Evolutionary conservation across 2,329 filamentous ascomycete genomes (phyloP).

Genomic region (Talaromyces sp.): DNA sequence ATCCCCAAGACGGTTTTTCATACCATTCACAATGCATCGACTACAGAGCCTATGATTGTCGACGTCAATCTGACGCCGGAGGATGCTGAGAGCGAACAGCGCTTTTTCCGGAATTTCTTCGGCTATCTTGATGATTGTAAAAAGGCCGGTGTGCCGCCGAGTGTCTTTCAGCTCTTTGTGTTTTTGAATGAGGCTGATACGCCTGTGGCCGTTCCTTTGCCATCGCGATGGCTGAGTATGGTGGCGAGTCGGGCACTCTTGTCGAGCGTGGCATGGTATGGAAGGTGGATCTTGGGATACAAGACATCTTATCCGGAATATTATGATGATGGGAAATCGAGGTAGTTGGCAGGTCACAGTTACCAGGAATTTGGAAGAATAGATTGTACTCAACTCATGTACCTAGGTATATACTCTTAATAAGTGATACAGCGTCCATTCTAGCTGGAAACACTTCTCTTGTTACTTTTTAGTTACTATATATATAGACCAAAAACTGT

Average conservation of each 20-base stretch:
- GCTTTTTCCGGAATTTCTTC: slow-evolving; percentile 25
- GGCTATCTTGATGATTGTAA: slow-evolving; percentile 24
- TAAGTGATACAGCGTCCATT: too few species aligned
- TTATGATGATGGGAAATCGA: slow-evolving; percentile 6
- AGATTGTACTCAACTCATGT: not conserved
- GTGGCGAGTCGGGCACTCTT: slow-evolving; percentile 15
- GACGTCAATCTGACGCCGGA: slow-evolving; percentile 22
- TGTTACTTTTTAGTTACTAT: too few species aligned
- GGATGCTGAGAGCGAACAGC: slow-evolving; percentile 20
- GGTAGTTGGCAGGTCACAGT: not conserved
- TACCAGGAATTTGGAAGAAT: not conserved
- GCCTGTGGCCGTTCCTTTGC: slow-evolving; percentile 20
- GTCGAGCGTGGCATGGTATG: slow-evolving; percentile 12
- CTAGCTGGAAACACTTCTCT: too few species aligned
- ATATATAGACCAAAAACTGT: too few species aligned
- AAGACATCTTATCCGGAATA: slow-evolving; percentile 18
- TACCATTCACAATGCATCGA: slow-evolving; percentile 22
- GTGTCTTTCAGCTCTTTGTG: slow-evolving; percentile 23
- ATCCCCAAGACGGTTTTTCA: slow-evolving; percentile 17
- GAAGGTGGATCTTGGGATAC: slow-evolving; percentile 17
- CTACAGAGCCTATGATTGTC: slow-evolving; percentile 18
- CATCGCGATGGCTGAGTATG: slow-evolving; percentile 11
- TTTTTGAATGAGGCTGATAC: slow-evolving; percentile 21
- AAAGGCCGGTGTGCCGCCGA: slow-evolving; percentile 15
- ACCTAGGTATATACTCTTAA: not conserved